Evolutionary conservation across 352 stramenopile species (phyloP).

Genomic region (Saprolegnia parasitica): DNA sequence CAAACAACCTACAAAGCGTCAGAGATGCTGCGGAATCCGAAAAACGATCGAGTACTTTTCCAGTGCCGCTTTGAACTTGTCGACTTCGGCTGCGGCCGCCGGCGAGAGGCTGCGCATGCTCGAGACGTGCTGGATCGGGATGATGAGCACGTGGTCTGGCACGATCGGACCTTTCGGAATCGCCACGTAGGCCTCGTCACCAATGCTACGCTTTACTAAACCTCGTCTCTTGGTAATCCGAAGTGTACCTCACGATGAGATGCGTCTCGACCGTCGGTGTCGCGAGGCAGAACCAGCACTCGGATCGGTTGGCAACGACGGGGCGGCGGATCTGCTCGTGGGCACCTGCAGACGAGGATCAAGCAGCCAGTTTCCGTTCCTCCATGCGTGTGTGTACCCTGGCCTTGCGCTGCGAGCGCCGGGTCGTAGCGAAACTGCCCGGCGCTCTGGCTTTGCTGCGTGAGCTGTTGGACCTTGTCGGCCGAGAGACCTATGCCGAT

Average conservation of each 20-base stretch:
- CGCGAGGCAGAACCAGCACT: slow-evolving; percentile 83
- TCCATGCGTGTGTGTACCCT: slow-evolving; percentile 38
- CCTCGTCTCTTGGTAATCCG: background rate
- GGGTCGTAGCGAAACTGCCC: slow-evolving; percentile 78
- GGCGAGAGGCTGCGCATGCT: slow-evolving; percentile 44
- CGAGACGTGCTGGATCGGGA: slow-evolving; percentile 68
- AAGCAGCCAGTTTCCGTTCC: slow-evolving; percentile 27
- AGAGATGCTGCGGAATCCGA: background rate
- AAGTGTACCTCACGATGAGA: slow-evolving; percentile 54
- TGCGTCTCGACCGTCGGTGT: slow-evolving; percentile 73
- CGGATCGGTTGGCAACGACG: slow-evolving; percentile 50
- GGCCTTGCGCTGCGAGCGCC: slow-evolving; percentile 48
- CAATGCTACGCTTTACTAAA: slow-evolving; percentile 45
- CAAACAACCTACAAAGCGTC: slow-evolving; percentile 45
- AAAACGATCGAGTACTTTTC: slow-evolving; percentile 4
- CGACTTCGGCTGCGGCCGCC: slow-evolving; percentile 46
- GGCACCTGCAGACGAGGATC: background rate
- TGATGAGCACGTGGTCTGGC: slow-evolving; percentile 66
- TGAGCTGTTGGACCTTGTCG: slow-evolving; percentile 64
- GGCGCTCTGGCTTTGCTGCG: slow-evolving; percentile 37
- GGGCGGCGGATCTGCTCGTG: slow-evolving; percentile 9
- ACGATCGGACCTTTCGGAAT: slow-evolving; percentile 80
- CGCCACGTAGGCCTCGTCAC: slow-evolving; percentile 68
- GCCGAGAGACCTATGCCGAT: slow-evolving; percentile 42
- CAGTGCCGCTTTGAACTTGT: slow-evolving; percentile 59